These are phyloP conservation scores for Chlamydomonas sp. DNA, from an alignment of 139 green algal species.

Conservation along the genomic window DNA sequence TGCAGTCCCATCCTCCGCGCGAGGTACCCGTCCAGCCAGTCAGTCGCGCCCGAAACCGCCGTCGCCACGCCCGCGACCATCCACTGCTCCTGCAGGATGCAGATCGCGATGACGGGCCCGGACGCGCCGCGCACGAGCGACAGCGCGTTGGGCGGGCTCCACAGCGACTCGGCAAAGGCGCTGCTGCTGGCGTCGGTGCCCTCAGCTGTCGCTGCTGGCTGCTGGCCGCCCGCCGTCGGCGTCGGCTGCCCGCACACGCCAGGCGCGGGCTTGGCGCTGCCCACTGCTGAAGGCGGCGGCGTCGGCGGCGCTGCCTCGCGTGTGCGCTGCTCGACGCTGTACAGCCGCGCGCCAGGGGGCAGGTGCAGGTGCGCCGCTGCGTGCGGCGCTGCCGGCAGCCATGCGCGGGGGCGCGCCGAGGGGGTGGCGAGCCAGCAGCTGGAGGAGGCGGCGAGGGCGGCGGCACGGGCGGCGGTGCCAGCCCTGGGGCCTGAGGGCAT, in stretches of 20 bases:
- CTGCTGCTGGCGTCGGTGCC: background rate
- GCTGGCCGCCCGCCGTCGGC: background rate
- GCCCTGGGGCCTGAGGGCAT: too few species aligned
- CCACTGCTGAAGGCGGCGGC: too few species aligned
- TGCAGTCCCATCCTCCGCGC: conserved; percentile 46
- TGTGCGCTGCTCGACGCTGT: too few species aligned
- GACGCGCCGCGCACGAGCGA: conserved; percentile 26
- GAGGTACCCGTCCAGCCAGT: conserved; percentile 78
- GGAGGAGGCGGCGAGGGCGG: too few species aligned
- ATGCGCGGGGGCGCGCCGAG: too few species aligned
- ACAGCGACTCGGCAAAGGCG: background rate
- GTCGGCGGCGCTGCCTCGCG: too few species aligned
- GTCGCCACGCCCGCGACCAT: conserved; percentile 21
- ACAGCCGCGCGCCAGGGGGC: too few species aligned
- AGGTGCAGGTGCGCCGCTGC: too few species aligned
- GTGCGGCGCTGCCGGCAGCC: too few species aligned
- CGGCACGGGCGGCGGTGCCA: too few species aligned
- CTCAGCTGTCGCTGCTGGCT: background rate
- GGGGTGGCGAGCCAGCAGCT: too few species aligned
- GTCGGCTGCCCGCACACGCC: background rate
- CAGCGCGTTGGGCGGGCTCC: conserved; percentile 36
- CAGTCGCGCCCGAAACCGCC: conserved; percentile 41
- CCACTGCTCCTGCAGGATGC: conserved; percentile 33
- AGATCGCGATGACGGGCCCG: conserved; percentile 31
- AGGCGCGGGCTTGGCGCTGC: background rate